Base-by-base conservation (phyloP, 352 stramenopile genomes). In the Aphanomyces stellatus region DNA sequence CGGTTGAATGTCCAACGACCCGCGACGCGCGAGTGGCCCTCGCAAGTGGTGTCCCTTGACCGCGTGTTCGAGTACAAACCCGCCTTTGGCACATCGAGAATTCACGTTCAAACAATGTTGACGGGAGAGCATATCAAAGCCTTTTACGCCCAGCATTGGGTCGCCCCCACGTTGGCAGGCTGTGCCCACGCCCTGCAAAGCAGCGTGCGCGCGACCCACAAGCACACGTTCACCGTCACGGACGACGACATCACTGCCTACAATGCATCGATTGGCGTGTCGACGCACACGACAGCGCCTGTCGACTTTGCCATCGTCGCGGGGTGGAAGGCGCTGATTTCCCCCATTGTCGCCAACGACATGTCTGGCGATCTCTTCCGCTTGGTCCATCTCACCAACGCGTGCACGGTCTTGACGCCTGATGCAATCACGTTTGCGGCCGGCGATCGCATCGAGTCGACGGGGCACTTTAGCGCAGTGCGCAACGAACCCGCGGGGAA, bases 371-470 rank as follows among this genome's bases (percentile, higher is more conserved):
- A 93, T 68, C 41, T 95, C 66, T 71, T 95, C 6, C 72, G 88
- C 51, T 55, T 95, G 5, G 83, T 95, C 34, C 85, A 95, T 66
- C 46, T 92, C 5, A 90, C 85, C 56, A 82, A 93, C 74, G 90
- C 80, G 69, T 88, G 90, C 74, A 90, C 90, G 71, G 53, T 91
- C 22, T 53, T 93, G 59, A 74, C 72, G 1, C 60, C 22, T 30
- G 67, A 69, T 43, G 71, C 60, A 46, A 41, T 40, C 13, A 13
- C 78, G 28, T 91, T 95, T 65, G 57, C 77, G 33, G 70, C 75
- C 27, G 81, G 85, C 25, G 83, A 93, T 41, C 75, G 87, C 30
- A 78, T 93, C n/a, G 73, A 88, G 48, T 92, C 82, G 67, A 76
- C 75, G 40, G 78, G 74, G 22, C 81, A 77, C 19, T 80, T 95